phyloP scores from a whole-genome alignment of 148 eudicot species.

The Fagopyrum homotropicum region DNA sequence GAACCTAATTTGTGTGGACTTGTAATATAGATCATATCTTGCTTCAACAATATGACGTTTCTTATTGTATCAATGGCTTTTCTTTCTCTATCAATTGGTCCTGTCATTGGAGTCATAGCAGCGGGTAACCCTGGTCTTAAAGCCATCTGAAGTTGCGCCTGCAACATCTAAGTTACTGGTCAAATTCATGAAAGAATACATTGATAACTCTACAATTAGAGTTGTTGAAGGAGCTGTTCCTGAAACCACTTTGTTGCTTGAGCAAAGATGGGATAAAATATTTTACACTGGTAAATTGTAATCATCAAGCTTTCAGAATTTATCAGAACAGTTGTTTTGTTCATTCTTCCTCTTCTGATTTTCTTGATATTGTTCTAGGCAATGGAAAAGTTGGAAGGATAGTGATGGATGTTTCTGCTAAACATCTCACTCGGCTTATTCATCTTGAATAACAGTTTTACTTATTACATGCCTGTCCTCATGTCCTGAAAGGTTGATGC shows the following conservation, averaged over 20 bases:
- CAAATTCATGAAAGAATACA: slow-evolving; percentile 24
- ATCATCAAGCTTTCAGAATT: neutral
- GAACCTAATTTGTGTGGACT: too few species aligned
- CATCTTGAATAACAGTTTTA: neutral
- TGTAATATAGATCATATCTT: neutral
- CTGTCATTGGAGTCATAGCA: slow-evolving; percentile 59
- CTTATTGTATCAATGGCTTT: neutral
- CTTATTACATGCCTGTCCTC: neutral
- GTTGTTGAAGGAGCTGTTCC: slow-evolving; percentile 53
- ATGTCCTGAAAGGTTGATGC: slow-evolving; percentile 6
- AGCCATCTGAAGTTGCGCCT: slow-evolving; percentile 63
- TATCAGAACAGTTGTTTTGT: neutral
- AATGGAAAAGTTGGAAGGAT: slow-evolving; percentile 53
- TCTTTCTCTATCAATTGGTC: slow-evolving; percentile 40
- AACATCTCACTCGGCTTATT: slow-evolving; percentile 47
- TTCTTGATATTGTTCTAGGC: slow-evolving; percentile 21
- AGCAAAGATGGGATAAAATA: slow-evolving; percentile 60
- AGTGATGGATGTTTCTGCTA: slow-evolving; percentile 55
- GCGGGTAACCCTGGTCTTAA: slow-evolving; percentile 60
- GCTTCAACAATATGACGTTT: neutral
- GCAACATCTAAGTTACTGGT: slow-evolving; percentile 47
- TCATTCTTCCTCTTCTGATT: neutral
- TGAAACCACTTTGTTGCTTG: slow-evolving; percentile 39
- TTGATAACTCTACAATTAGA: slow-evolving; percentile 44
- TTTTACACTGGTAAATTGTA: slow-evolving; percentile 47